Evolutionary conservation across 768 basidiomycete species (phyloP), one percentile per base, ranked within the genome.

Genomic region (Hortiboletus campestris): DNA sequence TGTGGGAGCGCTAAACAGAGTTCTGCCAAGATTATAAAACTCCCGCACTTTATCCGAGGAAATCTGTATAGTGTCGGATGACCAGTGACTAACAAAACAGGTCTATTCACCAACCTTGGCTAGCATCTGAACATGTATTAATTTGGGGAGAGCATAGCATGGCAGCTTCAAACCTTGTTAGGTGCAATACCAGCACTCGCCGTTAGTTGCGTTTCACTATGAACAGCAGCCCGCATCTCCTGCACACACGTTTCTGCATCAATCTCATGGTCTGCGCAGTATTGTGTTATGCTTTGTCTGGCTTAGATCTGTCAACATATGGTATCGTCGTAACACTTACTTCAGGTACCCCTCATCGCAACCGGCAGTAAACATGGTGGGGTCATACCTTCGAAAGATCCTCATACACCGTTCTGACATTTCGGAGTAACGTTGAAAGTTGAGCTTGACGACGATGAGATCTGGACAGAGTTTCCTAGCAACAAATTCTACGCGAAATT

Each of bases 121-220:
- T 17, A 98, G 78, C 88, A 94, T 94, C 85, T 91, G 56, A 3
- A 41, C 22, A 56, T 2, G 57, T 41, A 54, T 71, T 49, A 62
- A 57, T 36, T 57, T 43, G 29, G 36, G 38, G 46, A 60, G 54
- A 57, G 59, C 16, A 57, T 53, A 46, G 28, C 39, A 57, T 49
- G 59, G 61, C 36, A 62, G 14, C 49, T 61, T 66, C 82, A 50
- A 65, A 94, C 94, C 80, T 89, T 90, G 73, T 95, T 98, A 1
- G 96, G 91, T 0, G 96, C 94, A 54, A 98, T 94, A 3, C 97
- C 97, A 31, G 94, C 95, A 62, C 91, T 94, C 49, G 91, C 93
- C 3, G 97, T 98, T 47, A 98, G 69, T 50, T 82, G 82, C 3
- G 95, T 98, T 71, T 89, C 89, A 17, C 77, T 76, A 51, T 85